These are phyloP conservation scores for Hypoxylon sp. DNA, from an alignment of 2,329 filamentous ascomycete genomes.

Conservation along the genomic window DNA sequence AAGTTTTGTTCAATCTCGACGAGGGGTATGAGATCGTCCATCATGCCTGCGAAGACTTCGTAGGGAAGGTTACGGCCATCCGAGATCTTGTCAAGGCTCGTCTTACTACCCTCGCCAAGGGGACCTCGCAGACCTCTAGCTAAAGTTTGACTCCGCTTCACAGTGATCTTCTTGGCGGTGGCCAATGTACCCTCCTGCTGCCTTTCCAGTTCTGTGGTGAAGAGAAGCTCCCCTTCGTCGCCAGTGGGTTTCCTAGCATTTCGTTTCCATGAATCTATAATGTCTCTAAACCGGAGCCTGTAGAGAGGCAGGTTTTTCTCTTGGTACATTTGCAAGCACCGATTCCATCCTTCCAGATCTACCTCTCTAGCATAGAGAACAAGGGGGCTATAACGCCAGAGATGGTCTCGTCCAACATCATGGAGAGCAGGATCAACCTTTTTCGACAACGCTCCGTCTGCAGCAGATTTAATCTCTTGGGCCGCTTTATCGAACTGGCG, in stretches of 20 bases:
- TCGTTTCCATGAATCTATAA: slow-evolving; percentile 83
- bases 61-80: slow-evolving; percentile 80
- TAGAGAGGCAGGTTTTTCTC: slow-evolving; percentile 82
- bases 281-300: slow-evolving; percentile 84
- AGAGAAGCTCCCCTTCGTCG: slow-evolving; percentile 88
- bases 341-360: slow-evolving; percentile 85
- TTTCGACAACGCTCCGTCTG: slow-evolving; percentile 72
- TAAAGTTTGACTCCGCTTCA: slow-evolving; percentile 92
- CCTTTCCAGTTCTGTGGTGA: slow-evolving; percentile 86
- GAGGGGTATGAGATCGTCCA: slow-evolving; percentile 86
- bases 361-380: slow-evolving; percentile 91
- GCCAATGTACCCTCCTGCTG: slow-evolving; percentile 83
- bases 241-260: slow-evolving; percentile 81
- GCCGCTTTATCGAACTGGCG: slow-evolving; percentile 84
- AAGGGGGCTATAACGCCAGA: slow-evolving; percentile 91
- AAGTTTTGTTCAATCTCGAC: slow-evolving; percentile 98
- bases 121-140: slow-evolving; percentile 80
- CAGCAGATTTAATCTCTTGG: slow-evolving; percentile 75
- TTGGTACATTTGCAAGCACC: slow-evolving; percentile 84
- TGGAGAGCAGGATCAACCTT: slow-evolving; percentile 81
- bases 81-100: slow-evolving; percentile 69
- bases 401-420: slow-evolving; percentile 76
- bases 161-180: slow-evolving; percentile 89
- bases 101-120: slow-evolving; percentile 71
- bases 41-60: slow-evolving; percentile 83